Percentiles rank a stretch among this genome's conserved stretches.
These are phyloP conservation scores for Inga laurina DNA, from an alignment of 306 rosid genomes.

Conservation along the genomic window DNA sequence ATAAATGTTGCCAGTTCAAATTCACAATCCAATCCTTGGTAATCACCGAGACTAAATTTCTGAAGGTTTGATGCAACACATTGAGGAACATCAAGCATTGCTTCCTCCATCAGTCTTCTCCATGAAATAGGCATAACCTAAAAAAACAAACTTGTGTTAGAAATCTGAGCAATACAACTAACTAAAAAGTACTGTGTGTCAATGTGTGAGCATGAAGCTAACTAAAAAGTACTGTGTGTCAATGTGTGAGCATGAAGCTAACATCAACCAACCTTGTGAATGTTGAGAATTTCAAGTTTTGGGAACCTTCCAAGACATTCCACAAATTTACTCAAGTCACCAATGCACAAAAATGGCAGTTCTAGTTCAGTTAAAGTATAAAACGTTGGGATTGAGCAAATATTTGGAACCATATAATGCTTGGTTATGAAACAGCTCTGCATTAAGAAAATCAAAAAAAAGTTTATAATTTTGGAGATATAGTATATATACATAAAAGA, in stretches of 20 bases:
- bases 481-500: no score
- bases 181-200: no score
- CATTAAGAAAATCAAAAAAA: neutral
- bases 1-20: neutral
- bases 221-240: no score
- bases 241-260: neutral
- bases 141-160: neutral
- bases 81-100: neutral
- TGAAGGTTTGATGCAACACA: neutral
- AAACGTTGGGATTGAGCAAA: neutral
- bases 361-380: neutral
- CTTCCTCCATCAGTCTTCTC: neutral
- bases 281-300: neutral
- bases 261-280: neutral
- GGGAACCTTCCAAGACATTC: neutral
- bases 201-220: neutral
- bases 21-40: neutral
- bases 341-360: neutral
- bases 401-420: no score
- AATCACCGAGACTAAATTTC: neutral
- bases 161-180: no score
- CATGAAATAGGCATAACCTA: neutral
- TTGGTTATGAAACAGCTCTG: no score
- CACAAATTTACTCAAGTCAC: neutral
- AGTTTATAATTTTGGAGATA: neutral